Base-by-base conservation (phyloP, 2,329 filamentous ascomycete species). In the Simplicillium aogashimaense region DNA sequence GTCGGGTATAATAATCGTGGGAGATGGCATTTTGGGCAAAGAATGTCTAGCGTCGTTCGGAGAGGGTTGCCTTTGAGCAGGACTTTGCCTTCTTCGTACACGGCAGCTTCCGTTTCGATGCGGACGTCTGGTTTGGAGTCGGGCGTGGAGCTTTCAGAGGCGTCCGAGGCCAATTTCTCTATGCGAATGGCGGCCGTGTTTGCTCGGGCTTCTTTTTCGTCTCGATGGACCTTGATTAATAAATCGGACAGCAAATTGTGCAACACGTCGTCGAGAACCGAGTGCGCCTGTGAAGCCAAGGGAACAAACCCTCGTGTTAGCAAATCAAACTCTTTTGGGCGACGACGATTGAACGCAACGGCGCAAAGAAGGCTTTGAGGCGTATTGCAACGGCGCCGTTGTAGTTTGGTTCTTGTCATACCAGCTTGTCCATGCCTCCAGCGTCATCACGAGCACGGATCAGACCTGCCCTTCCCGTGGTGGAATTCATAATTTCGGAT, bases 241-340 rank as follows among this genome's bases (percentile, higher is more conserved):
- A 86, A 70, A 56, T 86, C 82, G 59, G 84, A 81, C 49, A 89
- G 72, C 53, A 89, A 74, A 59, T 86, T 88, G 65, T 83, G 79
- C 45, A 90, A 66, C 41, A 82, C 63, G 54, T 89, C 83, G 53
- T 88, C 81, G 53, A 90, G 71, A 44, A 90, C 74, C 16, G 73
- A 65, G 55, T 78, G 72, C 47, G 78, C 68, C 78, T 81, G 49
- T 30, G 29, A 39, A 15, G 17, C 37, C 35, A 38, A 41, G 36
- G 20, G 38, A 41, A 41, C 38, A 41, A 46, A 37, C 30, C 35
- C 4, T 12, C 13, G 35, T 15, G 39, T 38, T 29, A 37, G 28
- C 20, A 25, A 25, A 6, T 25, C 33, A 8, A 9, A 7, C 16
- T 15, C 20, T 33, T 33, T 33, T n/a, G 31, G 5, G 31, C 15